phyloP scores from a whole-genome alignment of 2,329 filamentous ascomycete genomes.

The Arthrobotrys sinensis region DNA sequence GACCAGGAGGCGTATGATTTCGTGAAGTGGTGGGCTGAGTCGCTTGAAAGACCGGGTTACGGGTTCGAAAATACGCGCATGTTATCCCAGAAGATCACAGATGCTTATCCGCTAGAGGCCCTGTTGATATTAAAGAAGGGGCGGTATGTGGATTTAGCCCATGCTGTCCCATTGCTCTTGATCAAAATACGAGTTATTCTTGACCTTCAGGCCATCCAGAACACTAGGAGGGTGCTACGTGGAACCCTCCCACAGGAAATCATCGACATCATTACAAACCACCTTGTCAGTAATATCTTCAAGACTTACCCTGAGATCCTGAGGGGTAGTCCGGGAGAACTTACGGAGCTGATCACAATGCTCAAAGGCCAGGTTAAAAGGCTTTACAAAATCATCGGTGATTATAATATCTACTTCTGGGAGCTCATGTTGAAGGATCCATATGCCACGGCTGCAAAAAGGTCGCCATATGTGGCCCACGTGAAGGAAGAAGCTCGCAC shows the following conservation, averaged over 20 bases:
- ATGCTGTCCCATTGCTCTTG: constrained; percentile 65
- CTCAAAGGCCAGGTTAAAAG: constrained; percentile 64
- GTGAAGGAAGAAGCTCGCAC: too few species aligned
- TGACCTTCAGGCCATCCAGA: constrained; percentile 65
- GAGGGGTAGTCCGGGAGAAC: background rate
- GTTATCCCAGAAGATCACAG: constrained; percentile 67
- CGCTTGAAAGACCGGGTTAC: constrained; percentile 65
- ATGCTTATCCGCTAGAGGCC: constrained; percentile 69
- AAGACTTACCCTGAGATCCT: background rate
- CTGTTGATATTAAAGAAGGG: constrained; percentile 59
- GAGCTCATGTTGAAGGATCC: constrained; percentile 61
- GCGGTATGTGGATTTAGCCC: constrained; percentile 54
- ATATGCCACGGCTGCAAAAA: too few species aligned
- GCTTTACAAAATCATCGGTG: constrained; percentile 62
- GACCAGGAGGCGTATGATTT: constrained; percentile 73
- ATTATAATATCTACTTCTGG: constrained; percentile 65
- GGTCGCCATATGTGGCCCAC: too few species aligned
- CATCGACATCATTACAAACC: constrained; percentile 62
- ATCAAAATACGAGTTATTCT: constrained; percentile 67
- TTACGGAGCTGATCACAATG: constrained; percentile 56
- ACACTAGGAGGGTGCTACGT: constrained; percentile 53
- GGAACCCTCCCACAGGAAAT: constrained; percentile 65
- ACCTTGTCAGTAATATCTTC: constrained; percentile 1
- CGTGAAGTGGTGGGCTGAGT: constrained; percentile 69
- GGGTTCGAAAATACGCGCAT: constrained; percentile 66